These are phyloP conservation scores for Amanita rubescens DNA, from an alignment of 768 basidiomycete species.

Conservation along the genomic window DNA sequence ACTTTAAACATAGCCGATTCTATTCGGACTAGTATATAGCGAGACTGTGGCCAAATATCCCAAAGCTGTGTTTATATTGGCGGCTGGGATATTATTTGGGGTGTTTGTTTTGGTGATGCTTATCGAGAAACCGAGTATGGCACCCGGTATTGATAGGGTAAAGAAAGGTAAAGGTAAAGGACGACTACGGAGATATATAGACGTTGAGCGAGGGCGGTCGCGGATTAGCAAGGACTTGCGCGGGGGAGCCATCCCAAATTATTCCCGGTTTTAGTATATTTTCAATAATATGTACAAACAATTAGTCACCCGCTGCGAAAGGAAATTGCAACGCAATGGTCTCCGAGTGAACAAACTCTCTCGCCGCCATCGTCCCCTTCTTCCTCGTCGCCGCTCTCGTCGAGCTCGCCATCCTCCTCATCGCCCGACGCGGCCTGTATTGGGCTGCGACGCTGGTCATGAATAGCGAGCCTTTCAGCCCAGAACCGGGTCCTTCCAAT, in stretches of 20 bases:
- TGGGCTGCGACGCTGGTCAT: slow-evolving; percentile 18
- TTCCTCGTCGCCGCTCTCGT: slow-evolving; percentile 12
- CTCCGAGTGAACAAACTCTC: slow-evolving; percentile 4
- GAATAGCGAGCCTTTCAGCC: slow-evolving; percentile 40
- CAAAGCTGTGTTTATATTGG: slow-evolving; percentile 60
- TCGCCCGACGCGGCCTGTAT: slow-evolving; percentile 8
- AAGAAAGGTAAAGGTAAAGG: slow-evolving; percentile 16
- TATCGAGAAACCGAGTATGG: slow-evolving; percentile 30
- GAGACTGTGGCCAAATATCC: slow-evolving; percentile 61
- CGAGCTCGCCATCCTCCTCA: slow-evolving; percentile 17
- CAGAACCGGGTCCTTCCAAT: slow-evolving; percentile 59
- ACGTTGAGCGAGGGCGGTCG: slow-evolving; percentile 38
- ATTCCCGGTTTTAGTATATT: background rate
- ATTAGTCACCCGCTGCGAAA: slow-evolving; percentile 4
- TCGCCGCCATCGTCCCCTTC: background rate
- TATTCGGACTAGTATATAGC: slow-evolving; percentile 70
- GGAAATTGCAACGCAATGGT: background rate
- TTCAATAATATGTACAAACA: slow-evolving; percentile 6
- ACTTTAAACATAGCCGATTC: slow-evolving; percentile 42
- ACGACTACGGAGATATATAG: slow-evolving; percentile 13
- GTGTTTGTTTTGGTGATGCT: slow-evolving; percentile 29
- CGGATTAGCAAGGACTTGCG: slow-evolving; percentile 41
- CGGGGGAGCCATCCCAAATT: slow-evolving; percentile 26
- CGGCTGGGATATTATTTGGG: slow-evolving; percentile 40
- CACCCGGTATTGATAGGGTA: slow-evolving; percentile 10